Evolutionary conservation across 208 protist genomes (phyloP).

Genomic region (Acanthamoeba divionensis): DNA sequence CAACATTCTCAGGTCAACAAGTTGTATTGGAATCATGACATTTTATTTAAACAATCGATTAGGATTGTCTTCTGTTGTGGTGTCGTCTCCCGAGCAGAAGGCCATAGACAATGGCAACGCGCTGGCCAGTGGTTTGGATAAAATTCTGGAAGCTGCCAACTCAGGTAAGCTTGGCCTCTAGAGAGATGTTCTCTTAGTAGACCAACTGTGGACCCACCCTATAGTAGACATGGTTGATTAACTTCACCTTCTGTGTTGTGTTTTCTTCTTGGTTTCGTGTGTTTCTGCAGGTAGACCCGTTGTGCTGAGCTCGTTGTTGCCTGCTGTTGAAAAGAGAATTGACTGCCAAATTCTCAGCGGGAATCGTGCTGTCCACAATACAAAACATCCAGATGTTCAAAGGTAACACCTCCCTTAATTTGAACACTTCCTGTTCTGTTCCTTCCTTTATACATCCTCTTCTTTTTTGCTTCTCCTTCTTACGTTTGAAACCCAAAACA

Average conservation of each 20-base stretch:
- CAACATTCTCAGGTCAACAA: no score
- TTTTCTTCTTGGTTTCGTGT: not conserved
- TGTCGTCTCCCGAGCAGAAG: not conserved
- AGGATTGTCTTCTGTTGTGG: not conserved
- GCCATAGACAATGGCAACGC: not conserved
- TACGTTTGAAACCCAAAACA: not conserved
- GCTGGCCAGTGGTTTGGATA: not conserved
- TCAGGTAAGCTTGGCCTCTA: not conserved
- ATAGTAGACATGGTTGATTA: no score
- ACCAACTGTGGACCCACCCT: no score
- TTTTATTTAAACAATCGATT: no score
- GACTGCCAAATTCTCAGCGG: not conserved
- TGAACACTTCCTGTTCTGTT: no score
- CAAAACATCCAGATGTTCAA: not conserved
- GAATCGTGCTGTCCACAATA: not conserved
- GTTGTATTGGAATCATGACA: no score
- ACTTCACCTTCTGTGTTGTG: not conserved
- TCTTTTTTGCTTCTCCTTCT: not conserved
- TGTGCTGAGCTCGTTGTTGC: not conserved
- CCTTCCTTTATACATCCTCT: not conserved
- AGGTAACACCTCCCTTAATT: not conserved
- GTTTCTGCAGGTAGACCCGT: not conserved
- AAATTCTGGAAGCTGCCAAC: not conserved
- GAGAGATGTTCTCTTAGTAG: no score
- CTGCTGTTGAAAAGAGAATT: not conserved